Percentiles rank a stretch among this genome's conserved stretches.
Evolutionary conservation across 2,329 filamentous ascomycete species (phyloP).

Genomic region (Ophiostoma sp.): DNA sequence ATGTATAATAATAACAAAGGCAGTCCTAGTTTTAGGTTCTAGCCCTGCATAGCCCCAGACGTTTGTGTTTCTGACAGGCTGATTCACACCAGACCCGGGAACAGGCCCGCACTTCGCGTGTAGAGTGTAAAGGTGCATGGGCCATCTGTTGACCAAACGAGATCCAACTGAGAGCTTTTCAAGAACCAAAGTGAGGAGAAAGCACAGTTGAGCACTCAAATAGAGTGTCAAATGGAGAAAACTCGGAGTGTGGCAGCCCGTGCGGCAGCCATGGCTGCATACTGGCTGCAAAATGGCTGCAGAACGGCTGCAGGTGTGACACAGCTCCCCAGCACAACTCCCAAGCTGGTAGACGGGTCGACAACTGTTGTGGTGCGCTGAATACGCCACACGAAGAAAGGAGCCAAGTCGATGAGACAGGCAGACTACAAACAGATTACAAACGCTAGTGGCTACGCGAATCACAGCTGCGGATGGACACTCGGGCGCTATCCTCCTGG

Average conservation of each 20-base stretch:
- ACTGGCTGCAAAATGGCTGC: neutral
- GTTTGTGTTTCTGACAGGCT: neutral
- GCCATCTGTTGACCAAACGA: neutral
- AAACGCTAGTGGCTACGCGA: neutral
- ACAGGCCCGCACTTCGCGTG: neutral
- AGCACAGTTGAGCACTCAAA: neutral
- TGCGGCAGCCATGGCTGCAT: neutral
- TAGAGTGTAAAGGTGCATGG: neutral
- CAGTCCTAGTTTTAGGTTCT: neutral
- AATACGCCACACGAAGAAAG: neutral
- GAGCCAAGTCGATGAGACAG: neutral
- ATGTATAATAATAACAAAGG: neutral
- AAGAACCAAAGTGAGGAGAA: neutral
- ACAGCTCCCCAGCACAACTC: neutral
- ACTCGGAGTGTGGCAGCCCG: slow-evolving; percentile 13
- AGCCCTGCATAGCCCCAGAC: slow-evolving; percentile 3
- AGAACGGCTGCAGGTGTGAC: slow-evolving; percentile 2
- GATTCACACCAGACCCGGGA: neutral
- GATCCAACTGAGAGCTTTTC: neutral
- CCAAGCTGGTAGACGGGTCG: neutral
- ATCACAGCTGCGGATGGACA: neutral
- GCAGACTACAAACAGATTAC: neutral
- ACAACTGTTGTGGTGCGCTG: neutral
- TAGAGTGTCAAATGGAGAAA: neutral
- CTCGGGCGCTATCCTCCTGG: neutral